Conservation (phyloP, 306 rosid genomes). For the Ochetophila trinervis region DNA sequence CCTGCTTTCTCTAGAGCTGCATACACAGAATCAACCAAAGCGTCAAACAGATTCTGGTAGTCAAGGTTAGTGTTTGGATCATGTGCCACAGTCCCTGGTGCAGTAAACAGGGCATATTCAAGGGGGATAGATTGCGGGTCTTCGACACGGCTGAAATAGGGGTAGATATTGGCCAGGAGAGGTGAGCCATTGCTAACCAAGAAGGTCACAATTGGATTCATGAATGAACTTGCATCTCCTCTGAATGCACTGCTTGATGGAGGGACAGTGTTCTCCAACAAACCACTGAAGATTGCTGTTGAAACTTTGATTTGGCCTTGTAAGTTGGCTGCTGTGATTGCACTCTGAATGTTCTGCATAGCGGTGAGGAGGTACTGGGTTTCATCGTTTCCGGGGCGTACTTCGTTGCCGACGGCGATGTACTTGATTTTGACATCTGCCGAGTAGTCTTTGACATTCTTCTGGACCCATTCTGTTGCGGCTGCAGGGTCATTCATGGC, state of each 20-base stretch:
- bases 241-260: constrained; percentile 36
- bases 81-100: constrained; percentile 21
- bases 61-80: constrained; percentile 22
- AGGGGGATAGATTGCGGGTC: constrained; percentile 3
- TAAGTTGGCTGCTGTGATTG: constrained; percentile 36
- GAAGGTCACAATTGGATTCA: constrained; percentile 40
- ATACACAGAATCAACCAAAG: constrained; percentile 46
- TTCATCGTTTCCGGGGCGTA: constrained; percentile 14
- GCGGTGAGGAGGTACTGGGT: constrained; percentile 30
- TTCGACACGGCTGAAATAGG: constrained; percentile 33
- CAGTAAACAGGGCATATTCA: constrained; percentile 43
- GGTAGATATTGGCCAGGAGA: constrained; percentile 65
- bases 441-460: constrained; percentile 25
- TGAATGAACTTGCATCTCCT: constrained; percentile 16
- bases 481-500: constrained; percentile 12
- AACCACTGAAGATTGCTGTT: constrained; percentile 35
- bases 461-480: constrained; percentile 24
- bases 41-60: constrained; percentile 42
- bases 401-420: constrained; percentile 50
- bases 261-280: constrained; percentile 36
- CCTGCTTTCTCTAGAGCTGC: constrained; percentile 53
- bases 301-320: constrained; percentile 56
- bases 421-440: constrained; percentile 39
- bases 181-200: constrained; percentile 39
- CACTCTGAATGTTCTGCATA: constrained; percentile 33